Conservation (phyloP, 208 protist genomes). For the Wallacemonas sp. region DNA sequence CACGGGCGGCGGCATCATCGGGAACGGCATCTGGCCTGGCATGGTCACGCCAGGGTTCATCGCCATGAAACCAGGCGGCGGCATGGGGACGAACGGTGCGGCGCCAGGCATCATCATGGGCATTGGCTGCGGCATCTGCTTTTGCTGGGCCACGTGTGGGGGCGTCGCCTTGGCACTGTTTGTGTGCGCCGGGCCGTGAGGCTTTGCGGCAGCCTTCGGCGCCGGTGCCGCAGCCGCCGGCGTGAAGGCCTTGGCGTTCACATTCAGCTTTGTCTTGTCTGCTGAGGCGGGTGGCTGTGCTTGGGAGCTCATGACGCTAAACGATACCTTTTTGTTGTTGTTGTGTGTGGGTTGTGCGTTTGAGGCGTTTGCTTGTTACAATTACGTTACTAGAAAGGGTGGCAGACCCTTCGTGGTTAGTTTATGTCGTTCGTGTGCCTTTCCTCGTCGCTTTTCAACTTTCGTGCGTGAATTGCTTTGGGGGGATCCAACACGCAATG, state of each 20-base stretch:
- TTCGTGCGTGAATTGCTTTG: no score
- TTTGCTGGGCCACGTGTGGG: constrained; percentile 4
- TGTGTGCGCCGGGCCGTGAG: not conserved
- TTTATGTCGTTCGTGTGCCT: no score
- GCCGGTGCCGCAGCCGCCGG: constrained; percentile 19
- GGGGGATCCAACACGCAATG: no score
- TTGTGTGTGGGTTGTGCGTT: no score
- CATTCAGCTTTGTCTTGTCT: constrained; percentile 50
- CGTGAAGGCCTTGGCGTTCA: constrained; percentile 64
- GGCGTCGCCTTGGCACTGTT: not conserved
- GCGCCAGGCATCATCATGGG: constrained; percentile 24
- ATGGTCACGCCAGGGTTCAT: constrained; percentile 29
- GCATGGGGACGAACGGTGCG: constrained; percentile 26
- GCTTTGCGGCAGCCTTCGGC: constrained; percentile 9
- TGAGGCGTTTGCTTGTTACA: no score
- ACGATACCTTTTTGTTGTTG: no score
- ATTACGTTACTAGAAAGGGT: no score
- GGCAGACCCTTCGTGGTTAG: no score
- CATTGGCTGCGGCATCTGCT: constrained; percentile 31
- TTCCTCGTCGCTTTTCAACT: no score
- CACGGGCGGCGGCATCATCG: constrained; percentile 20
- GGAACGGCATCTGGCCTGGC: constrained; percentile 22
- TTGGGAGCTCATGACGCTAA: constrained; percentile 4
- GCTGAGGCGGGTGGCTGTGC: not conserved
- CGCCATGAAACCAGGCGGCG: constrained; percentile 26